Conservation (phyloP, 2,329 filamentous ascomycete genomes). For the Blastomyces percursus region DNA sequence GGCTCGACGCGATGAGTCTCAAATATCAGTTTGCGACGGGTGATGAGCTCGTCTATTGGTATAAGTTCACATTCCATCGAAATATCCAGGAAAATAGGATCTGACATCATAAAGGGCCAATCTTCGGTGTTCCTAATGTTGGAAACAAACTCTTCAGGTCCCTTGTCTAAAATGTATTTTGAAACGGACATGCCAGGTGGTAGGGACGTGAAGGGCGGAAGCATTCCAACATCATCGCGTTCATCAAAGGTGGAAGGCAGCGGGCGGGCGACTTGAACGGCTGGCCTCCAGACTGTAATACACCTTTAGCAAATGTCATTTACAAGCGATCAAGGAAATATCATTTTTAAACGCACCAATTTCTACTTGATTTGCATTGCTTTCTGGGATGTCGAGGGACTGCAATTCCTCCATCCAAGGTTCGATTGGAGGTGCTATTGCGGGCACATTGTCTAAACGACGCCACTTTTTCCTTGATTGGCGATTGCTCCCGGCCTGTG, state of each 20-base stretch:
- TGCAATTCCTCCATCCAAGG: conserved; percentile 16
- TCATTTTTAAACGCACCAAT: conserved; percentile 11
- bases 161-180: conserved; percentile 37
- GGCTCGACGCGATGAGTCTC: conserved; percentile 22
- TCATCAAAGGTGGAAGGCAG: conserved; percentile 19
- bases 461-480: conserved; percentile 8
- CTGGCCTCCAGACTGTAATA: conserved; percentile 15
- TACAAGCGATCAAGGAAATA: background rate
- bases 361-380: conserved; percentile 8
- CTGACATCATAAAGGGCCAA: conserved; percentile 41
- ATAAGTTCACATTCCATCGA: conserved; percentile 31
- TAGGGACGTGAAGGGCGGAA: conserved; percentile 15
- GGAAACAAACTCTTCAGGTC: conserved; percentile 34
- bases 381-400: conserved; percentile 11
- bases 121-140: conserved; percentile 40
- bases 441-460: conserved; percentile 8
- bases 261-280: conserved; percentile 19
- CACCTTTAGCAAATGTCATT: conserved; percentile 10
- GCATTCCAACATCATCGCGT: conserved; percentile 19
- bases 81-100: conserved; percentile 41
- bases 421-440: conserved; percentile 9
- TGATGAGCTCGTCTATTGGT: conserved; percentile 34
- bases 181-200: conserved; percentile 37
- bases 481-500: background rate
- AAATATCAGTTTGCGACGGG: conserved; percentile 24